Percentiles rank a stretch among this genome's conserved stretches.
Evolutionary conservation across 805 yeast genomes (phyloP).

Genomic region (Metschnikowia chrysomelidarum): DNA sequence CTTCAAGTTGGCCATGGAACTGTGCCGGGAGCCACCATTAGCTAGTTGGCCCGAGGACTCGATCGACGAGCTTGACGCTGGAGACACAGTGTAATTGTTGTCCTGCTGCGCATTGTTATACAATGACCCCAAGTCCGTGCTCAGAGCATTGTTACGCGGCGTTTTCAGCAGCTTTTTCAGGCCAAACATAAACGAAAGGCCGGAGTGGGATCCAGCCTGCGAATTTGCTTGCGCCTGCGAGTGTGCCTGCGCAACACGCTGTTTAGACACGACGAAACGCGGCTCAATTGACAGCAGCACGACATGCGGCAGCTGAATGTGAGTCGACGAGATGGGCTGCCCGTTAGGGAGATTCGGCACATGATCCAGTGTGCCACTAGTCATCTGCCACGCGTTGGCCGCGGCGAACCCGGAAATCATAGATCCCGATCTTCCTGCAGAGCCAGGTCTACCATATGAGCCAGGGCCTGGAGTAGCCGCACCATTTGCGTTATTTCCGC

Average conservation of each 20-base stretch:
- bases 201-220: constrained; percentile 44
- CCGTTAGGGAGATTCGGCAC: constrained; percentile 56
- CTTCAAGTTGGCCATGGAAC: constrained; percentile 76
- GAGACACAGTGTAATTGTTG: constrained; percentile 25
- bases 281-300: constrained; percentile 67
- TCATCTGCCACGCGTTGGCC: constrained; percentile 16
- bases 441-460: constrained; percentile 10
- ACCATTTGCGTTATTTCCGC: constrained; percentile 9
- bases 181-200: constrained; percentile 50
- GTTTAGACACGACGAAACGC: constrained; percentile 79
- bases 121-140: constrained; percentile 42
- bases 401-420: constrained; percentile 11
- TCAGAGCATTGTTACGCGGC: constrained; percentile 27
- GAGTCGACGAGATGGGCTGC: constrained; percentile 57
- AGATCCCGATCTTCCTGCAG: constrained; percentile 11
- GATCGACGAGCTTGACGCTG: constrained; percentile 35
- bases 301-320: constrained; percentile 70
- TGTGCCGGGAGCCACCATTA: constrained; percentile 49
- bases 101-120: constrained; percentile 31
- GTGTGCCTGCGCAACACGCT: constrained; percentile 58
- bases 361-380: constrained; percentile 24
- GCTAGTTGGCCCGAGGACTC: constrained; percentile 26
- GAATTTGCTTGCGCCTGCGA: constrained; percentile 29
- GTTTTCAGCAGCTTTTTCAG: constrained; percentile 34
- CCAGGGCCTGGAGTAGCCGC: background rate